Base-by-base conservation (phyloP, 2,329 filamentous ascomycete species). In the Exophiala dermatitidis region DNA sequence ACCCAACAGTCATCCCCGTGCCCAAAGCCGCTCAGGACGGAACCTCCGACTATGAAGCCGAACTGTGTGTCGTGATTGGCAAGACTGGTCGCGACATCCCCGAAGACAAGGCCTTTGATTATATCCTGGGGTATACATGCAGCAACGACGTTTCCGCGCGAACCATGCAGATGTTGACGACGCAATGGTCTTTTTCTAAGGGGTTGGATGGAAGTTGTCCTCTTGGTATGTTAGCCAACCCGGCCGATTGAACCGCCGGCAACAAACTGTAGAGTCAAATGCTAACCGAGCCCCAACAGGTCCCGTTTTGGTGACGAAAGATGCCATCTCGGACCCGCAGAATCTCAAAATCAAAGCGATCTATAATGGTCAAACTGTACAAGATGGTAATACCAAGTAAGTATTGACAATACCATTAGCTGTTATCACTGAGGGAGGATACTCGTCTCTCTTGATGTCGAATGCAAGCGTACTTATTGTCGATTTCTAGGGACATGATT, bases 141-240 rank as follows among this genome's bases (percentile, higher is more conserved):
- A 63, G 65, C 46, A 74, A 74, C 58, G 71, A 74, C 55, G 67
- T 74, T n/a, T 68, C 63, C 31, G 69, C 69, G 2, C 62, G 71
- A 9, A 63, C 62, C 29, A 63, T 68, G 61, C 71, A 73, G 63
- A 66, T 69, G 51, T 62, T 65, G 69, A 57, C 56, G 7, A 54
- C 48, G 3, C 72, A 74, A 58, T 72, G 70, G 68, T 65, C 64
- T 29, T 71, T 69, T 49, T 63, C 64, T 33, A 73, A 74, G 59
- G 69, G 69, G 1, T 64, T 71, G n/a, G 70, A 72, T 53, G 63
- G 63, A 8, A 68, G 2, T 74, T 74, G 63, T 65, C 68, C 36
- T 72, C 79, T 57, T 71, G 71, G 71, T 50, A 50, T 8, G 47
- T 50, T 7, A n/a, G 19, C 4, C 1, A 19, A 19, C 1, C 19